phyloP scores from a whole-genome alignment of 345 rosid species.

The Acer campestre region DNA sequence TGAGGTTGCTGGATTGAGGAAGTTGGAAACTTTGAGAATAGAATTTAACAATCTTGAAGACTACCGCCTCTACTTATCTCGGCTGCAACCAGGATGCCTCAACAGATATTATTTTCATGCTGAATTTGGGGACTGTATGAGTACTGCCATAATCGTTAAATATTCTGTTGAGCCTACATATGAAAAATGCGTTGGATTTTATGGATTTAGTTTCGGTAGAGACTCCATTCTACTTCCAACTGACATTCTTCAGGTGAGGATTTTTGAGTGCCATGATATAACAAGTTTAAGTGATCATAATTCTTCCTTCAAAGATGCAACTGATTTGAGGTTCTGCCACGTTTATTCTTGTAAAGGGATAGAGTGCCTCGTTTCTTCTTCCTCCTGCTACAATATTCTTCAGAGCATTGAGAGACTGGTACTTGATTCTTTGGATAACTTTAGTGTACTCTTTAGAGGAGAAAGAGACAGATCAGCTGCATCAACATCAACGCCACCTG shows the following conservation, averaged over 20 bases:
- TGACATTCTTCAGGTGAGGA: neutral
- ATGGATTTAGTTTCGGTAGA: fast-evolving
- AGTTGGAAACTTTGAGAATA: neutral
- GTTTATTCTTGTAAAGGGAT: too few relatives aligned
- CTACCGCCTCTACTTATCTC: neutral
- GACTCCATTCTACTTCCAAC: too few relatives aligned
- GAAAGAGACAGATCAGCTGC: too few relatives aligned
- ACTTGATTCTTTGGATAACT: neutral
- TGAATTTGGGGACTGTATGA: too few relatives aligned
- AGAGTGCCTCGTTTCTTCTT: too few relatives aligned
- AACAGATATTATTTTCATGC: neutral
- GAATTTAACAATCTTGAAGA: neutral
- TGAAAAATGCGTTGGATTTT: too few relatives aligned
- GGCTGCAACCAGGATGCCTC: neutral
- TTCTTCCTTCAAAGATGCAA: neutral
- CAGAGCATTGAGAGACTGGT: neutral
- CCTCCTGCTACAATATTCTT: neutral
- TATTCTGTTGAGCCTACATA: too few relatives aligned
- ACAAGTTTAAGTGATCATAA: neutral
- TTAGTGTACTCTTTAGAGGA: neutral
- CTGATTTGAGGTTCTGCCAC: neutral
- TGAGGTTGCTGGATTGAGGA: neutral
- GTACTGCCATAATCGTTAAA: too few relatives aligned
- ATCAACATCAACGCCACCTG: too few relatives aligned
- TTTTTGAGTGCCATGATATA: neutral